Percentiles rank a stretch among this genome's conserved stretches.
Conservation (phyloP, 768 basidiomycete genomes). For the Boletus sensibilis region DNA sequence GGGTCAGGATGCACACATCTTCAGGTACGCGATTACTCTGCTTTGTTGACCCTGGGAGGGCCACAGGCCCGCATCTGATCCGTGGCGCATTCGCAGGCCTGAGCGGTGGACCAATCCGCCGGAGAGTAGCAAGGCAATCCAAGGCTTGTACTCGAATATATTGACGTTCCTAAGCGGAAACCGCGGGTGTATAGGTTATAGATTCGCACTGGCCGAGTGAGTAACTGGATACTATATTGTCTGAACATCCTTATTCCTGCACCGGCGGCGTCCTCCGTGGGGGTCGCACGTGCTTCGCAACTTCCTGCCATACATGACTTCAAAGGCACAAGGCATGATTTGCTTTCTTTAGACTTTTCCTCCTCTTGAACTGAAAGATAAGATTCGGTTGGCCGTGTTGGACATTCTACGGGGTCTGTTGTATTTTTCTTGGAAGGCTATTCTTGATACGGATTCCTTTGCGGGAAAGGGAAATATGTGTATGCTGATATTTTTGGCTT, state of each 20-base stretch:
- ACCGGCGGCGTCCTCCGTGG: constrained; percentile 2
- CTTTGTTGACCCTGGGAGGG: constrained; percentile 19
- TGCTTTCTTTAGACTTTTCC: constrained; percentile 24
- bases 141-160: constrained; percentile 52
- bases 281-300: constrained; percentile 7
- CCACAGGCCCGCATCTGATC: constrained; percentile 19
- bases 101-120: constrained; percentile 51
- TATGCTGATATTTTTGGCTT: constrained; percentile 23
- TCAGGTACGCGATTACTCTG: constrained; percentile 44
- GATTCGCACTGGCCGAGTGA: constrained; percentile 60
- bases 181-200: constrained; percentile 61
- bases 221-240: constrained; percentile 24
- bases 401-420: not conserved
- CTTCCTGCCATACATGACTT: constrained; percentile 4
- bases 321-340: constrained; percentile 14
- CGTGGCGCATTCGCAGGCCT: constrained; percentile 38
- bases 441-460: constrained; percentile 1
- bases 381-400: constrained; percentile 6
- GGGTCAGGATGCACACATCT: constrained; percentile 64
- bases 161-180: constrained; percentile 60
- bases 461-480: not conserved
- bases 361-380: constrained; percentile 7
- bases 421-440: constrained; percentile 1
- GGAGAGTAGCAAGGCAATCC: constrained; percentile 38
- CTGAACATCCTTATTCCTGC: constrained; percentile 10